Percentiles rank a stretch among this genome's conserved stretches.
phyloP scores from a whole-genome alignment of 495 filamentous ascomycete genomes.

The Daldinia vernicosa region DNA sequence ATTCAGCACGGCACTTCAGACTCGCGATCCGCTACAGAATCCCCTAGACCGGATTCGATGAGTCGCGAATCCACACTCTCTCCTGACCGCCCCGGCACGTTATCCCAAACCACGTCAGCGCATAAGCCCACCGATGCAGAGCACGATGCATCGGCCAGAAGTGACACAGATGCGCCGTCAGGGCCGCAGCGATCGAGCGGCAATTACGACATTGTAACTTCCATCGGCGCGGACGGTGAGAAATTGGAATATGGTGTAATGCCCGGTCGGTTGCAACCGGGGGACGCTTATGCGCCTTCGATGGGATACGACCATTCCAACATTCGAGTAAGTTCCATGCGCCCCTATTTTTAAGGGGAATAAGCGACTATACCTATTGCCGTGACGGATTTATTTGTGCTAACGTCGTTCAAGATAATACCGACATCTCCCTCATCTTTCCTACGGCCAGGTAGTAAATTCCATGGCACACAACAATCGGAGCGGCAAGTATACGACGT shows the following conservation, averaged over 20 bases:
- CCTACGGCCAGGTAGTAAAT: conserved; percentile 86
- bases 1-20: conserved; percentile 14
- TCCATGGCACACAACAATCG: conserved; percentile 89
- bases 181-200: conserved; percentile 22
- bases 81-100: conserved; percentile 33
- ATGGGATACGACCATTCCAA: conserved; percentile 74
- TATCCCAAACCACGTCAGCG: conserved; percentile 22
- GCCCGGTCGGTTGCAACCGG: conserved; percentile 32
- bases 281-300: conserved; percentile 50
- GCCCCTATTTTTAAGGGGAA: neutral
- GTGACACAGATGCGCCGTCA: neutral
- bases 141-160: conserved; percentile 32
- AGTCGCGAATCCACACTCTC: conserved; percentile 40
- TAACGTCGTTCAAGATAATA: conserved; percentile 59
- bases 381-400: neutral
- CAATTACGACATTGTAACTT: conserved; percentile 29
- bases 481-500: conserved; percentile 92
- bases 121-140: conserved; percentile 52
- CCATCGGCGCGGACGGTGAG: conserved; percentile 38
- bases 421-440: conserved; percentile 78
- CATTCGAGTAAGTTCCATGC: conserved; percentile 62
- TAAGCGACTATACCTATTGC: neutral
- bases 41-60: conserved; percentile 47
- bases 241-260: conserved; percentile 37
- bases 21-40: conserved; percentile 51